A percentile compares a stretch with the other conserved stretches of the same genome.
These are phyloP conservation scores for Lavandula angustifolia DNA, from an alignment of 257 asterid genomes.

Conservation along the genomic window DNA sequence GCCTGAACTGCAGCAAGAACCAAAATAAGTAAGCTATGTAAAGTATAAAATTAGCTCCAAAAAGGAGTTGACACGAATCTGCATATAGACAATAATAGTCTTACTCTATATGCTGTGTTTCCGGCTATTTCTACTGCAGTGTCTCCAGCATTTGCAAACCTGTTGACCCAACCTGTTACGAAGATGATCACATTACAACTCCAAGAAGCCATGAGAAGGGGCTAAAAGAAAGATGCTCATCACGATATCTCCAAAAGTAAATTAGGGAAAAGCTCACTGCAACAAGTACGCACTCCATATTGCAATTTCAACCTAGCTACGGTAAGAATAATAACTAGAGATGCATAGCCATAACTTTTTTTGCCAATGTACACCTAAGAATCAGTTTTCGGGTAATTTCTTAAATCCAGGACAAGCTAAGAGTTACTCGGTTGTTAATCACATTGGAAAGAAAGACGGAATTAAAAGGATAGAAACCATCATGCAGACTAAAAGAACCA, in stretches of 20 bases:
- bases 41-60: not conserved
- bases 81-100: conserved; percentile 21
- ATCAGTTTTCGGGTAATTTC: not conserved
- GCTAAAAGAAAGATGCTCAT: not conserved
- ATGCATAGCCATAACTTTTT: not conserved
- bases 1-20: conserved; percentile 62
- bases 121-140: conserved; percentile 93
- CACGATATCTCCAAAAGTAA: conserved; percentile 15
- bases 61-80: conserved; percentile 3
- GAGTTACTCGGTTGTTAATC: not conserved
- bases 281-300: not conserved
- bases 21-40: conserved; percentile 1
- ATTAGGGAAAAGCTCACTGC: conserved; percentile 9
- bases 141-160: conserved; percentile 95
- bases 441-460: not conserved
- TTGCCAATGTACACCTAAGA: not conserved
- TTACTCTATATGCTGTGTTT: conserved; percentile 81
- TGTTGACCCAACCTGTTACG: conserved; percentile 89
- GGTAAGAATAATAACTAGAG: not conserved
- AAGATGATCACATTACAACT: conserved; percentile 26
- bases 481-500: conserved; percentile 1
- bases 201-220: not conserved
- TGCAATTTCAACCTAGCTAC: not conserved
- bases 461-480: not conserved
- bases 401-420: not conserved